phyloP scores from a whole-genome alignment of 371 early-diverging fungal genomes.

The Mucor irregularis region DNA sequence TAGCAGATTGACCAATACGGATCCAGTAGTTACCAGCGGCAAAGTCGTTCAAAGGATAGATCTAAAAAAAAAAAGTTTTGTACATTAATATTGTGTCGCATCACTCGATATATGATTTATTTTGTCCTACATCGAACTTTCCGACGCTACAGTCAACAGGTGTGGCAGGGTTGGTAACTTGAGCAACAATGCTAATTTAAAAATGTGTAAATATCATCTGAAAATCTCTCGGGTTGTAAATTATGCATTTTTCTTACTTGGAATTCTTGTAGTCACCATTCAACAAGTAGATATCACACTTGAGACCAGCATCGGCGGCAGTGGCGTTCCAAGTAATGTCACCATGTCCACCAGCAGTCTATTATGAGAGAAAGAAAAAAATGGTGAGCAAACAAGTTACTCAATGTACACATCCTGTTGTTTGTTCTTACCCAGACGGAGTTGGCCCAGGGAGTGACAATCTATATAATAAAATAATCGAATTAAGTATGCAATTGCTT shows the following conservation, averaged over 20 bases:
- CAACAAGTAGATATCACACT: slow-evolving; percentile 49
- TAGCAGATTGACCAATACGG: slow-evolving; percentile 46
- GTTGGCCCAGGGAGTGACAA: slow-evolving; percentile 45
- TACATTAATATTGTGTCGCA: background rate
- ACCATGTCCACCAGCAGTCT: slow-evolving; percentile 45
- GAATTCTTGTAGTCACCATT: slow-evolving; percentile 41
- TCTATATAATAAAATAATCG: slow-evolving; percentile 22
- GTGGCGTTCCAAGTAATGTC: slow-evolving; percentile 43
- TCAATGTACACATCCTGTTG: too few relatives aligned
- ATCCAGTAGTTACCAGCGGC: slow-evolving; percentile 46
- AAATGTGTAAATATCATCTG: background rate
- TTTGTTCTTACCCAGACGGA: slow-evolving; percentile 37
- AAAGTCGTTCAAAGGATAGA: slow-evolving; percentile 49
- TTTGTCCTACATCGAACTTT: slow-evolving; percentile 26
- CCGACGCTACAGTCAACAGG: slow-evolving; percentile 28
- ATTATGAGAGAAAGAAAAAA: background rate
- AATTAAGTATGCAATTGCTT: background rate
- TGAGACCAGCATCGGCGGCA: slow-evolving; percentile 27
- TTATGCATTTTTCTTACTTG: slow-evolving; percentile 27
- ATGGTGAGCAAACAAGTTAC: background rate
- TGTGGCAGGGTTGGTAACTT: slow-evolving; percentile 24
- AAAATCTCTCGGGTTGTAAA: background rate
- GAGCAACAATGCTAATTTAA: slow-evolving; percentile 27
- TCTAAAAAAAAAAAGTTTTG: slow-evolving; percentile 23
- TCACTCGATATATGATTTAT: background rate